Base-by-base conservation (phyloP, 768 basidiomycete genomes). In the Russula sp. region DNA sequence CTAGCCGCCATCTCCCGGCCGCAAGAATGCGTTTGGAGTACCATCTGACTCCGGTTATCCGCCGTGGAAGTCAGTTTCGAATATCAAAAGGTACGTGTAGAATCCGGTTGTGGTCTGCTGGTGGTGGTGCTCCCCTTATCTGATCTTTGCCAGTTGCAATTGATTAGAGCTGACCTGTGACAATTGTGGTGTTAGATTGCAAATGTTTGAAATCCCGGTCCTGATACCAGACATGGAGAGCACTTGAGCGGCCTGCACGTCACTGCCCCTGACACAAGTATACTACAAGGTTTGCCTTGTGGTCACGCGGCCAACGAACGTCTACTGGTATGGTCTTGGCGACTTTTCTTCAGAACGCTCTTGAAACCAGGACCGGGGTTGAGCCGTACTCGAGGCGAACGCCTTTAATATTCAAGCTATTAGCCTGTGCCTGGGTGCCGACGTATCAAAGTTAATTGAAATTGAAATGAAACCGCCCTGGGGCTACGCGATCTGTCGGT, bases 21-120 rank as follows among this genome's bases (percentile, higher is more conserved):
- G 32, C 34, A 52, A 40, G 54, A 38, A 57, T 32, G 30, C 6
- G 18, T 49, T 22, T 26, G 30, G 54, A 26, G 52, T 26, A 28
- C 42, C 61, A 62, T 64, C 59, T 56, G 64, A 64, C 48, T 34
- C 57, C 20, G 40, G 49, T 16, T 30, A 49, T 38, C 34, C 51
- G 44, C 14, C 62, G 40, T 59, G 40, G 60, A 61, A 61, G 20
- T 18, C 30, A 28, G 61, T 55, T 48, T 54, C 61, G 61, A 62
- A 62, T 62, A 62, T 62, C 61, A 62, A 62, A 62, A 62, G 4
- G 44, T 36, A 16, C 3, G 18, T 54, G 52, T 32, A 36, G 42
- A 61, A 36, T 54, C 34, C 52, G 44, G 13, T 32, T 48, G 42
- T 30, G 40, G 56, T 57, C 38, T 54, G 42, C 40, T n/a, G 44